phyloP scores from a whole-genome alignment of 371 early-diverging fungal species.

The Rhizomucor miehei region DNA sequence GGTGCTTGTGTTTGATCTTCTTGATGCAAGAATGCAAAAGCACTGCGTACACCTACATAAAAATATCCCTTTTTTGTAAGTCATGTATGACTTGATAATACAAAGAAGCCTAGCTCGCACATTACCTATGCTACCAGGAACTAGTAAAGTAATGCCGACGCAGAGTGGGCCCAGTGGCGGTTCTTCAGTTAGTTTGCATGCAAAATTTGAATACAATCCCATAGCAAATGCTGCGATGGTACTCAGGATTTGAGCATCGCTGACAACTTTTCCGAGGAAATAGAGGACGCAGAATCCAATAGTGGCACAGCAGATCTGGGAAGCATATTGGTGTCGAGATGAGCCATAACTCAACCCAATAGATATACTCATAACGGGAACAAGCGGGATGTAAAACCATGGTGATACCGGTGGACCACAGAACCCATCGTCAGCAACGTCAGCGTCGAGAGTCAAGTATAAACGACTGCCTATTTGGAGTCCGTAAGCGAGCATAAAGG shows the following conservation, averaged over 20 bases:
- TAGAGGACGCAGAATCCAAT: constrained; percentile 36
- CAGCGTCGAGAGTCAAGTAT: constrained; percentile 25
- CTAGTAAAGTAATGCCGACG: constrained; percentile 41
- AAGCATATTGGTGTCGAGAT: constrained; percentile 32
- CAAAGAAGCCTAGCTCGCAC: no score
- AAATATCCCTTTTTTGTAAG: background rate
- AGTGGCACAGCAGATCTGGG: constrained; percentile 28
- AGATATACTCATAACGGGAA: constrained; percentile 34
- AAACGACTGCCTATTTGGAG: constrained; percentile 64
- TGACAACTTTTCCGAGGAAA: constrained; percentile 33
- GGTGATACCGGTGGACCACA: constrained; percentile 28
- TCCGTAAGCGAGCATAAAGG: constrained; percentile 77
- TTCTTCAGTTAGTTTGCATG: constrained; percentile 34
- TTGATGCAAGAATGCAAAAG: constrained; percentile 39
- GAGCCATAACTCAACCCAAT: constrained; percentile 41
- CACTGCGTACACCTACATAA: constrained; percentile 35
- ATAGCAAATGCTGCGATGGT: constrained; percentile 42
- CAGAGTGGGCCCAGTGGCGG: constrained; percentile 39
- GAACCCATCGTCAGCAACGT: constrained; percentile 13
- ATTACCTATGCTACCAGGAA: constrained; percentile 48
- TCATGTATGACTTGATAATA: background rate
- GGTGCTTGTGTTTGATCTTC: constrained; percentile 20
- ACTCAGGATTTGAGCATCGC: constrained; percentile 34
- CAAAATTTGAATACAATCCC: constrained; percentile 39
- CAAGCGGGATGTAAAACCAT: constrained; percentile 35